Conservation (phyloP, 805 yeast genomes). For the Candida chauliodis region DNA sequence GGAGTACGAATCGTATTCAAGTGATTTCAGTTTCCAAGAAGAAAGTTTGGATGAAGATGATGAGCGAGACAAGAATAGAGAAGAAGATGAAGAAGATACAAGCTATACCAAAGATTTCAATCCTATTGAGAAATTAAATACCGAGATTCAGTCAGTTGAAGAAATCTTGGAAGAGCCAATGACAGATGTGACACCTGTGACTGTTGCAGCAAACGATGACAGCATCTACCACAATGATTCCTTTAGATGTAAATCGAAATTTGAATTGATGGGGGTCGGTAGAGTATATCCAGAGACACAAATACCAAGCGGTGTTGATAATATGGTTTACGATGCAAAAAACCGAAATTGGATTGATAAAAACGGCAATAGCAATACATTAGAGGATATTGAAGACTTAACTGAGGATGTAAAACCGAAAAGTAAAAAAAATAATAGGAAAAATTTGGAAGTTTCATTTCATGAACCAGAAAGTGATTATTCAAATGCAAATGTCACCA, state of each 20-base stretch:
- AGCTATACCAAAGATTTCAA: conserved; percentile 7
- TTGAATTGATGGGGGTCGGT: conserved; percentile 32
- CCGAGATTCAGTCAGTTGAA: conserved; percentile 3
- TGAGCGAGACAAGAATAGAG: neutral
- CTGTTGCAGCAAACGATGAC: conserved; percentile 20
- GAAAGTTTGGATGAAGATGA: conserved; percentile 1
- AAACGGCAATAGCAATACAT: conserved; percentile 17
- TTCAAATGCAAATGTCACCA: conserved; percentile 29
- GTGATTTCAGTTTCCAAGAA: conserved; percentile 22
- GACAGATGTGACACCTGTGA: conserved; percentile 3
- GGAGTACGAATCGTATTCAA: conserved; percentile 32
- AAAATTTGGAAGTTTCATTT: conserved; percentile 38
- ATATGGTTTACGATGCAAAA: conserved; percentile 30
- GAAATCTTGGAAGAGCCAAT: neutral
- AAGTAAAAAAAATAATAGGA: conserved; percentile 7
- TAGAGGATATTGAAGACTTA: conserved; percentile 40
- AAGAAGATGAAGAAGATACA: neutral
- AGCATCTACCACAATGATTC: conserved; percentile 16
- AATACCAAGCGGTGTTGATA: conserved; percentile 32
- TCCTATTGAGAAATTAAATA: conserved; percentile 12
- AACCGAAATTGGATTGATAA: conserved; percentile 27
- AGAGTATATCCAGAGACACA: conserved; percentile 32
- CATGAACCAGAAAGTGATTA: conserved; percentile 22
- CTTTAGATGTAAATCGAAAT: conserved; percentile 36
- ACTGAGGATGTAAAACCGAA: conserved; percentile 8